Evolutionary conservation across 192 early-diverging fungal species (phyloP).

Genomic region (Geosiphon pyriformis): DNA sequence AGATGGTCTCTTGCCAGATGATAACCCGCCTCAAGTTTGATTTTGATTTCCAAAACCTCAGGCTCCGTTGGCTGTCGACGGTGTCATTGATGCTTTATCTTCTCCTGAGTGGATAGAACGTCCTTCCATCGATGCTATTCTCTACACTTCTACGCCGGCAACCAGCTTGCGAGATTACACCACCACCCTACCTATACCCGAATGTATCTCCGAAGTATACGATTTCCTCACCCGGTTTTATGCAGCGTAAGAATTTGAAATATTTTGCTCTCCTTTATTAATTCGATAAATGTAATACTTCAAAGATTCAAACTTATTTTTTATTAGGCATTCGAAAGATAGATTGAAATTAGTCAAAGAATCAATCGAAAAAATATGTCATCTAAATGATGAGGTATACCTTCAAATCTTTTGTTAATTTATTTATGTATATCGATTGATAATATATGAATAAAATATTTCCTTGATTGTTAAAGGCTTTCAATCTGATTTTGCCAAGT

Average conservation of each 20-base stretch:
- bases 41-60: too few species aligned
- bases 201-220: conserved; percentile 50
- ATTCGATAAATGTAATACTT: too few species aligned
- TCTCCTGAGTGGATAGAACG: conserved; percentile 40
- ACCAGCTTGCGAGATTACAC: conserved; percentile 36
- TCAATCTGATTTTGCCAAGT: conserved; percentile 49
- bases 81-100: conserved; percentile 37
- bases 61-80: conserved; percentile 43
- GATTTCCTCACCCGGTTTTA: conserved; percentile 51
- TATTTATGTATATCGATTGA: conserved; percentile 2
- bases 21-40: too few species aligned
- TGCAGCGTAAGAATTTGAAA: conserved; percentile 33
- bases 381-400: conserved; percentile 20
- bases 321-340: conserved; percentile 16
- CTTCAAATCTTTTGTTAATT: neutral
- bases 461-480: conserved; percentile 39
- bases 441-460: conserved; percentile 45
- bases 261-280: neutral
- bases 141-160: conserved; percentile 43
- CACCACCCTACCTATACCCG: conserved; percentile 41
- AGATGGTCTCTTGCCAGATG: too few species aligned
- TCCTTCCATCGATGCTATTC: conserved; percentile 44
- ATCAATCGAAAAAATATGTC: conserved; percentile 21
- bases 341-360: conserved; percentile 18
- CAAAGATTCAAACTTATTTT: too few species aligned